These are phyloP conservation scores for Daldinia bambusicola DNA, from an alignment of 495 filamentous ascomycete genomes.

Conservation along the genomic window DNA sequence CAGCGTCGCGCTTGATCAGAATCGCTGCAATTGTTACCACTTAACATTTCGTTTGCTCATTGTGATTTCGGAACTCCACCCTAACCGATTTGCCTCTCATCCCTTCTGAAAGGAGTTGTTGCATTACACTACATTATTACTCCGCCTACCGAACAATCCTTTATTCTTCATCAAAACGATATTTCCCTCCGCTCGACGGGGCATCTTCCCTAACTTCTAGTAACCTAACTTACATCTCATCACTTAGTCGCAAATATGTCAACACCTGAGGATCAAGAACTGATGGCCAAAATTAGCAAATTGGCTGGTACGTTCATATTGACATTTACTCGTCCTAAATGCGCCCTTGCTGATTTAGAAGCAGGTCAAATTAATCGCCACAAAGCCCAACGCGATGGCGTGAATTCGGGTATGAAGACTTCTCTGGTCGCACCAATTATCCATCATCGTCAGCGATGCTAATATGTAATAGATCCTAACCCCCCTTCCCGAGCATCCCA, in stretches of 20 bases:
- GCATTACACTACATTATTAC: neutral
- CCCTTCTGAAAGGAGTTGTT: neutral
- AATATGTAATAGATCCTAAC: conserved; percentile 21
- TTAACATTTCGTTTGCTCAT: conserved; percentile 22
- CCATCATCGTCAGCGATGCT: conserved; percentile 30
- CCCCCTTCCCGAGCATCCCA: conserved; percentile 38
- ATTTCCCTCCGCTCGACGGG: neutral
- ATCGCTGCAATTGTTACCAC: neutral
- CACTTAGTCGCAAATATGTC: conserved; percentile 63
- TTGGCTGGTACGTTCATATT: conserved; percentile 69
- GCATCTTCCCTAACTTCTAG: conserved; percentile 27
- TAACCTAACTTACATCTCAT: conserved; percentile 29
- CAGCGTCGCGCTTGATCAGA: conserved; percentile 15
- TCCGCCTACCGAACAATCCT: neutral
- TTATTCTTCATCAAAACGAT: neutral
- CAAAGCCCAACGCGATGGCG: conserved; percentile 68
- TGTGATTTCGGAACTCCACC: conserved; percentile 2
- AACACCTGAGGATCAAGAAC: conserved; percentile 72
- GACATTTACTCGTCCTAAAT: neutral
- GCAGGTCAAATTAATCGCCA: conserved; percentile 85
- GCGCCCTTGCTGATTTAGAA: conserved; percentile 31
- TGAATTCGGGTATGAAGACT: conserved; percentile 29
- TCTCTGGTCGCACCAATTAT: conserved; percentile 8
- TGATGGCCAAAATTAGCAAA: conserved; percentile 78
- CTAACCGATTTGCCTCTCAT: conserved; percentile 2